These are phyloP conservation scores for Cytospora chrysosperma DNA, from an alignment of 2,329 filamentous ascomycete genomes.

Conservation along the genomic window DNA sequence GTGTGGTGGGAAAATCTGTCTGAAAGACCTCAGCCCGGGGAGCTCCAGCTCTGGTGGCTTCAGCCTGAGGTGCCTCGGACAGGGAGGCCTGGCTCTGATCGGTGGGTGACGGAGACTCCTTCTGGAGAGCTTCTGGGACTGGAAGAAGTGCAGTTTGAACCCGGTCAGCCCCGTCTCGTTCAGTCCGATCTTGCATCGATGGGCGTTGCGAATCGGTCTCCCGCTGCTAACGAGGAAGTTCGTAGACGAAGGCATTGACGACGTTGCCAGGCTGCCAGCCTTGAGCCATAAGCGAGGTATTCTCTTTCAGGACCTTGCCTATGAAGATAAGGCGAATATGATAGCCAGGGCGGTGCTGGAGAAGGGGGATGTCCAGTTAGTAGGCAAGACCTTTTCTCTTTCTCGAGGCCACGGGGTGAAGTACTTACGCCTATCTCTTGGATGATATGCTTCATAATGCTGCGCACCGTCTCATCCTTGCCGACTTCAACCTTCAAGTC, in stretches of 20 bases:
- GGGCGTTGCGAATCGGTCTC: not conserved
- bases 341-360: constrained; percentile 4
- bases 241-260: constrained; percentile 72
- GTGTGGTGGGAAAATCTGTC: not conserved
- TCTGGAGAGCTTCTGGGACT: not conserved
- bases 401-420: not conserved
- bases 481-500: constrained; percentile 60
- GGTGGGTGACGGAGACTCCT: too few species aligned
- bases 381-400: not conserved
- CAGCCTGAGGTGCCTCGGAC: too few species aligned
- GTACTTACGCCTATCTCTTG: constrained; percentile 64
- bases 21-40: not conserved
- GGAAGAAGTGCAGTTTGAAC: not conserved
- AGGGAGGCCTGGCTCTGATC: too few species aligned
- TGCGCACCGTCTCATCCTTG: constrained; percentile 63
- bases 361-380: not conserved
- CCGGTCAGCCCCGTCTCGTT: not conserved
- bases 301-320: constrained; percentile 75
- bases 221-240: constrained; percentile 26
- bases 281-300: constrained; percentile 62
- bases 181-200: not conserved
- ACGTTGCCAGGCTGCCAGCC: constrained; percentile 76
- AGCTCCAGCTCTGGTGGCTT: not conserved
- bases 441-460: constrained; percentile 61
- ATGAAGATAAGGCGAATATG: constrained; percentile 72